Evolutionary conservation across 2,329 filamentous ascomycete genomes (phyloP), one percentile per base, ranked within the genome.

Genomic region (Exophiala xenobiotica): DNA sequence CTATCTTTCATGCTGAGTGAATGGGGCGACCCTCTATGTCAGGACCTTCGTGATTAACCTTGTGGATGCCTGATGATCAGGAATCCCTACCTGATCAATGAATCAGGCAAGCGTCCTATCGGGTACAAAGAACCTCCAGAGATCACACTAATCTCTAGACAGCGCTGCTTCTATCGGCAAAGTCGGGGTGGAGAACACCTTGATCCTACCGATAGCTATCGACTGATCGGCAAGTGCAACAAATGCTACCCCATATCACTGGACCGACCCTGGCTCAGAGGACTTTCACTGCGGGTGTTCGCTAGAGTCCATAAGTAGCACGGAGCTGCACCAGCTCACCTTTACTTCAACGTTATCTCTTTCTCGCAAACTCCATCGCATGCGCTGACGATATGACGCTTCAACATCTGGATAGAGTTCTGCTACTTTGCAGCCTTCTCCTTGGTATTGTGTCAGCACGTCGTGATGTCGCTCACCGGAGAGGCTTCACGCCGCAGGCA

Each of bases 401-500:
- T 23, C 31, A 39, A n/a, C 27, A 26, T 12, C 49, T 43, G 48
- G 26, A 38, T 4, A 35, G 33, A 11, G 12, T 55, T n/a, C 23
- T 51, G 40, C 33, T 55, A 4, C 11, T 46, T 6, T 29, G 38
- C 44, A 51, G 44, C 42, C 29, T 50, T 14, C 27, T 56, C 46
- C 37, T 53, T 20, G 44, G 33, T 14, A 20, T 42, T 12, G 37
- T 19, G 7, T 46, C 49, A 16, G 49, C 29, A 39, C 41, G 26
- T 18, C 37, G 46, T 18, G 49, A 56, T 50, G 50, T 47, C 24
- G 42, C 54, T 42, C 35, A 27, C 4, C 49, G 46, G 20, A 31
- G 50, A 47, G 54, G 54, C 8, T 56, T 53, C 31, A 47, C 41
- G 3, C 46, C 54, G 4, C 46, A 42, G 22, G 54, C 46, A 22